Evolutionary conservation across 192 early-diverging fungal species (phyloP).

Genomic region (Funneliformis geosporum): DNA sequence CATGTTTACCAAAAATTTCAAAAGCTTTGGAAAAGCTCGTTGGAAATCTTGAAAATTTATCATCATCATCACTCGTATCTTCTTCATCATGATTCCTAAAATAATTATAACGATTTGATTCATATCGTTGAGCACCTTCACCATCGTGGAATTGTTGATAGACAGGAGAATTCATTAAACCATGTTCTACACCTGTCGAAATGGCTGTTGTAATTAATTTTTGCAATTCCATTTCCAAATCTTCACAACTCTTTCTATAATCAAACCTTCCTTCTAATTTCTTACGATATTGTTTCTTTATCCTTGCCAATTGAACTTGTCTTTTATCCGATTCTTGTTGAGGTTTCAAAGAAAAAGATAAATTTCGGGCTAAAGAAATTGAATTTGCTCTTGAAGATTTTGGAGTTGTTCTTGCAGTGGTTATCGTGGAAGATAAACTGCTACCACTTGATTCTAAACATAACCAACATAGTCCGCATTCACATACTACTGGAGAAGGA

Average conservation of each 20-base stretch:
- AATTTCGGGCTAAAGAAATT: not conserved
- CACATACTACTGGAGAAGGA: not conserved
- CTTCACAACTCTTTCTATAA: constrained; percentile 24
- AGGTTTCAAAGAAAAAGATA: not conserved
- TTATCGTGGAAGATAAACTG: not conserved
- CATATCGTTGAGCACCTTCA: not conserved
- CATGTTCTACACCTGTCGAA: not conserved
- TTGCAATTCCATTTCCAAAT: constrained; percentile 17
- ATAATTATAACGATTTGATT: not conserved
- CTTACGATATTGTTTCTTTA: not conserved
- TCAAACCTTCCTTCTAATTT: not conserved
- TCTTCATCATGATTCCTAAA: not conserved
- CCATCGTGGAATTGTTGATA: not conserved
- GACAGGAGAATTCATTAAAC: not conserved
- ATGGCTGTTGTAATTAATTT: constrained; percentile 4
- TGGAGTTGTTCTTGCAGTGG: not conserved
- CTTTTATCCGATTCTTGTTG: not conserved
- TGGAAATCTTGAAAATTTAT: too few relatives aligned
- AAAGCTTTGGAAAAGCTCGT: not conserved
- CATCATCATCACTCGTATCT: too few relatives aligned
- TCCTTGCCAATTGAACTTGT: not conserved
- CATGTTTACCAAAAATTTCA: not conserved
- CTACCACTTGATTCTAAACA: constrained; percentile 1
- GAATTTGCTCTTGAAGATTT: constrained; percentile 3
- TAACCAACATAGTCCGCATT: not conserved